Conservation (phyloP, 108 stramenopile species). For the Cyclotella sp. region DNA sequence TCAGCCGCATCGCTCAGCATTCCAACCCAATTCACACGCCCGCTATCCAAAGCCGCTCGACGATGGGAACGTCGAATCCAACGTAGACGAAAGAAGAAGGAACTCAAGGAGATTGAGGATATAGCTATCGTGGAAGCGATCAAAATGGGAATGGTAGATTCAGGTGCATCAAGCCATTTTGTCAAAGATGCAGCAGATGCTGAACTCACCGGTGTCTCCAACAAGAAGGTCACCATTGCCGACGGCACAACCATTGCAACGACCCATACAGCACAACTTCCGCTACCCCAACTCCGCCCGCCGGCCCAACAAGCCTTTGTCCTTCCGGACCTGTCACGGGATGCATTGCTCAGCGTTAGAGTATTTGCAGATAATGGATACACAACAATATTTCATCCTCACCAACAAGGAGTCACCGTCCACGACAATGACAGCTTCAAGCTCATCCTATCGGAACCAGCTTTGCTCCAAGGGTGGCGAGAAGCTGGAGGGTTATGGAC, state of each 20-base stretch:
- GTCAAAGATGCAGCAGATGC: not conserved
- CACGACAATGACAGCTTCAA: not conserved
- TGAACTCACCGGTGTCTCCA: not conserved
- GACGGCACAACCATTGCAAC: not conserved
- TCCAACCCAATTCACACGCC: not conserved
- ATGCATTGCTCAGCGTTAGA: not conserved
- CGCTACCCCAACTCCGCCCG: not conserved
- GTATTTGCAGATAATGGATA: no score
- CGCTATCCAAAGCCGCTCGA: not conserved
- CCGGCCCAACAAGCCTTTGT: not conserved
- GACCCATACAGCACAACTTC: not conserved
- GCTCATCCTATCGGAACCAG: not conserved
- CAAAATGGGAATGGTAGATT: slow-evolving; percentile 5
- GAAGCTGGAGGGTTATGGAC: slow-evolving; percentile 3
- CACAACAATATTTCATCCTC: slow-evolving; percentile 3
- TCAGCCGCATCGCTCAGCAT: not conserved
- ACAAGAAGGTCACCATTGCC: slow-evolving; percentile 2
- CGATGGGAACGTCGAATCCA: not conserved
- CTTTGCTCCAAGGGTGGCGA: no score
- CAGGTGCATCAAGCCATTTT: no score
- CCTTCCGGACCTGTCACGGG: not conserved
- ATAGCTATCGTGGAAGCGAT: no score
- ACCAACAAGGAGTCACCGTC: not conserved
- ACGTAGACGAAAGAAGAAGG: not conserved
- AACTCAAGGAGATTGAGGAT: not conserved